These are phyloP conservation scores for Adansonia gregorii DNA, from an alignment of 441 rosid genomes.

Conservation along the genomic window DNA sequence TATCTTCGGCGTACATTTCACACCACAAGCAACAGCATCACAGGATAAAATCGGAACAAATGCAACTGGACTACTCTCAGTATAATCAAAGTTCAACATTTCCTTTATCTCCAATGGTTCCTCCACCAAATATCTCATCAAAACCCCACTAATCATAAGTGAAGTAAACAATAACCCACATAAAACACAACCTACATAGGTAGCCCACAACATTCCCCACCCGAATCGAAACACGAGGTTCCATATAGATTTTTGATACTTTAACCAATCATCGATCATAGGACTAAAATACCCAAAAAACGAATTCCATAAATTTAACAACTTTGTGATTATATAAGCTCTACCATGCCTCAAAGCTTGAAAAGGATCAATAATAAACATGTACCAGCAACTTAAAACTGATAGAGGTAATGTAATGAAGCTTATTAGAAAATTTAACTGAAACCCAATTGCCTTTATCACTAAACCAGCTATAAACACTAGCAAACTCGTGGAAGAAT, in stretches of 20 bases:
- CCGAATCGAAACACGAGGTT: constrained; percentile 50
- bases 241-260: constrained; percentile 50
- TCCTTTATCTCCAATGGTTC: constrained; percentile 61
- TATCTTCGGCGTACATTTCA: constrained; percentile 48
- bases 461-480: constrained; percentile 50
- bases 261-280: constrained; percentile 40
- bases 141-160: constrained; percentile 51
- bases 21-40: constrained; percentile 46
- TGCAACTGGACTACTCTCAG: constrained; percentile 70
- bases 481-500: constrained; percentile 40
- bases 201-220: constrained; percentile 70
- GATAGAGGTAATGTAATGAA: constrained; percentile 55
- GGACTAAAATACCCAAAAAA: constrained; percentile 40
- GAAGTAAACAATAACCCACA: constrained; percentile 58
- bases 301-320: constrained; percentile 35
- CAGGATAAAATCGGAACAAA: constrained; percentile 65
- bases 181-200: constrained; percentile 64
- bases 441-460: constrained; percentile 67
- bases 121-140: constrained; percentile 62
- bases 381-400: constrained; percentile 39
- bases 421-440: constrained; percentile 54
- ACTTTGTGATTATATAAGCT: constrained; percentile 34
- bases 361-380: constrained; percentile 64
- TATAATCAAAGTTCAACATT: constrained; percentile 71
- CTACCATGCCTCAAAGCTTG: constrained; percentile 43